Conservation (phyloP, 176 grass and related monocot genomes). For the Otatea glauca region DNA sequence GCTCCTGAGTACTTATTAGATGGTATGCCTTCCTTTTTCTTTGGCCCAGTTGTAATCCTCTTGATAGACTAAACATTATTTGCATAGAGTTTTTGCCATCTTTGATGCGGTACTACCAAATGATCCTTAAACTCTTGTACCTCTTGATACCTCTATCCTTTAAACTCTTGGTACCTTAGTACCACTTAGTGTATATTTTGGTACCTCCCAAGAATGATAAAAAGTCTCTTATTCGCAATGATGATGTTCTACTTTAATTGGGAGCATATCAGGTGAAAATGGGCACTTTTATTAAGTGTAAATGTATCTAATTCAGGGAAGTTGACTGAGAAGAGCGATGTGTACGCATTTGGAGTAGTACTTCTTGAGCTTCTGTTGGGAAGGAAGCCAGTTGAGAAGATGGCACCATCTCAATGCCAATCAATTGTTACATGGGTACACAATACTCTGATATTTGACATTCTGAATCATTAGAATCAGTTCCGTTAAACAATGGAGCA, state of each 20-base stretch:
- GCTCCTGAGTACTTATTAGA: constrained; percentile 94
- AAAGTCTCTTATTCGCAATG: background rate
- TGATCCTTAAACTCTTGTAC: no score
- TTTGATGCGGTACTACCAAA: no score
- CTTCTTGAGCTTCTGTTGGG: constrained; percentile 93
- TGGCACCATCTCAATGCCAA: constrained; percentile 72
- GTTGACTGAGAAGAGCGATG: constrained; percentile 98
- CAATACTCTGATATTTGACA: constrained; percentile 13
- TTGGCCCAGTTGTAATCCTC: background rate
- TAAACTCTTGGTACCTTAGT: no score
- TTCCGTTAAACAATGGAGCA: background rate
- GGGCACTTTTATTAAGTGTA: constrained; percentile 24
- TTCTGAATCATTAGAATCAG: background rate
- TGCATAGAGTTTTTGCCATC: no score
- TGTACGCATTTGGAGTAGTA: constrained; percentile 96
- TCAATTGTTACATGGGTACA: constrained; percentile 97
- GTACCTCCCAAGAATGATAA: no score
- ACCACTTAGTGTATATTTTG: no score
- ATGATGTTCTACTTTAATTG: constrained; percentile 7
- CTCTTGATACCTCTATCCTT: no score
- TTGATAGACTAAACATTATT: background rate
- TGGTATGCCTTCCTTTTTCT: constrained; percentile 46
- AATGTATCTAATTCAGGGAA: constrained; percentile 66
- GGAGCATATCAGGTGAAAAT: no score
- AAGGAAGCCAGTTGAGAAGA: constrained; percentile 90